A percentile compares a stretch with the other conserved stretches of the same genome.
Evolutionary conservation across 768 basidiomycete genomes (phyloP).

Genomic region (Tulasnella sp.): DNA sequence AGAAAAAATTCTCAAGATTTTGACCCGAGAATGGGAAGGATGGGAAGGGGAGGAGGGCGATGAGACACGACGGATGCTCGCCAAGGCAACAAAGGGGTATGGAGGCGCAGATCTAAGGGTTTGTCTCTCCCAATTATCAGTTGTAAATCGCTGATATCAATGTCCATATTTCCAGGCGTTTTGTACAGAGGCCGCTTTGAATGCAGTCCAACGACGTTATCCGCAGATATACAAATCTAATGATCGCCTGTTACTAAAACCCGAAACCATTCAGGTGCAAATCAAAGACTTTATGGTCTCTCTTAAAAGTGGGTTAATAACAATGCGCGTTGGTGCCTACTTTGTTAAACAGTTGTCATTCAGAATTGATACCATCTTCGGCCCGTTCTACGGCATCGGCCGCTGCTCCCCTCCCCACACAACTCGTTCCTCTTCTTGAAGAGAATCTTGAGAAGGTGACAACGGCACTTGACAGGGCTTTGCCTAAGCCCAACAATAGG

Average conservation of each 20-base stretch:
- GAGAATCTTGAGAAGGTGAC: slow-evolving; percentile 60
- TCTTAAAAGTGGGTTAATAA: slow-evolving; percentile 66
- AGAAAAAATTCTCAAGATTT: slow-evolving; percentile 77
- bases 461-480: slow-evolving; percentile 49
- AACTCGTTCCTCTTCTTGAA: slow-evolving; percentile 66
- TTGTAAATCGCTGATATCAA: background rate
- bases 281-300: slow-evolving; percentile 95
- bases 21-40: slow-evolving; percentile 82
- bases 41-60: slow-evolving; percentile 47
- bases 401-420: slow-evolving; percentile 71
- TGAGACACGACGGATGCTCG: slow-evolving; percentile 49
- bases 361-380: slow-evolving; percentile 90
- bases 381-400: slow-evolving; percentile 79
- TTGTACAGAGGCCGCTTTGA: slow-evolving; percentile 92
- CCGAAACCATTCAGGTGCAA: slow-evolving; percentile 71
- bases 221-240: slow-evolving; percentile 93
- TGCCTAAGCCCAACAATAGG: slow-evolving; percentile 70
- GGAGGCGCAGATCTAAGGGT: slow-evolving; percentile 95
- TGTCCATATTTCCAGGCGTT: slow-evolving; percentile 46
- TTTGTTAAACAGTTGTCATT: background rate
- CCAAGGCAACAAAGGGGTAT: slow-evolving; percentile 89
- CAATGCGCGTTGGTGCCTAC: background rate
- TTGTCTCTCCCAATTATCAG: slow-evolving; percentile 23
- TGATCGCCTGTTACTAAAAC: slow-evolving; percentile 71
- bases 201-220: slow-evolving; percentile 90